Evolutionary conservation across 306 rosid genomes (phyloP).

Genomic region (Begonia loranthoides): DNA sequence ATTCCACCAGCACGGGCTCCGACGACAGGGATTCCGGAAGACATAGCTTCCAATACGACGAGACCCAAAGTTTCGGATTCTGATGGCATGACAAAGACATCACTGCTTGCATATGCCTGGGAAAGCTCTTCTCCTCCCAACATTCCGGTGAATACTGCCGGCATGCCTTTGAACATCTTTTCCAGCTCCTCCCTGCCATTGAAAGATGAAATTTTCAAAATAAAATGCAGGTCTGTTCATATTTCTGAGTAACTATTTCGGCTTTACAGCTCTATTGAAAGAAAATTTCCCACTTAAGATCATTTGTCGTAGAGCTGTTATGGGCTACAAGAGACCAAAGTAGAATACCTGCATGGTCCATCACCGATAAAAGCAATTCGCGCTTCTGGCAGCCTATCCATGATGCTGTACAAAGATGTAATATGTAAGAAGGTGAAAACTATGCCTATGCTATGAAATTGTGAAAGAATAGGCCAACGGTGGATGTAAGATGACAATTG

Average conservation of each 20-base stretch:
- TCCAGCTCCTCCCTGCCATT: conserved; percentile 72
- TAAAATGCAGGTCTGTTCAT: neutral
- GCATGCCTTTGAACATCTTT: conserved; percentile 80
- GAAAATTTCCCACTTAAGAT: too few species aligned
- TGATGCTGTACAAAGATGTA: conserved; percentile 38
- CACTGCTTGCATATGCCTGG: conserved; percentile 90
- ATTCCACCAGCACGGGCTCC: conserved; percentile 94
- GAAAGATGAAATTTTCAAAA: conserved; percentile 12
- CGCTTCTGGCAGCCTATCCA: conserved; percentile 87
- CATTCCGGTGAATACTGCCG: conserved; percentile 91
- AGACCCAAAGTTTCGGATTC: conserved; percentile 96
- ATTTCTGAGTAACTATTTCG: too few species aligned
- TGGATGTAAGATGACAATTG: too few species aligned
- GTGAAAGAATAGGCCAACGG: too few species aligned
- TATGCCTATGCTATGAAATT: too few species aligned
- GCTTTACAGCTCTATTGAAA: too few species aligned
- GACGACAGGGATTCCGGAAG: conserved; percentile 95
- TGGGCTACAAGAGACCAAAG: neutral
- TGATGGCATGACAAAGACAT: conserved; percentile 93
- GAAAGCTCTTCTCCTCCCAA: conserved; percentile 90
- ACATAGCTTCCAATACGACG: conserved; percentile 93
- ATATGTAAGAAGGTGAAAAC: neutral
- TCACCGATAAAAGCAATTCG: conserved; percentile 89
- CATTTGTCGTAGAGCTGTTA: too few species aligned
- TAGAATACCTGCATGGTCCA: conserved; percentile 85